Conservation (phyloP, 164 flowering plant species). For the Magnolia officinalis region DNA sequence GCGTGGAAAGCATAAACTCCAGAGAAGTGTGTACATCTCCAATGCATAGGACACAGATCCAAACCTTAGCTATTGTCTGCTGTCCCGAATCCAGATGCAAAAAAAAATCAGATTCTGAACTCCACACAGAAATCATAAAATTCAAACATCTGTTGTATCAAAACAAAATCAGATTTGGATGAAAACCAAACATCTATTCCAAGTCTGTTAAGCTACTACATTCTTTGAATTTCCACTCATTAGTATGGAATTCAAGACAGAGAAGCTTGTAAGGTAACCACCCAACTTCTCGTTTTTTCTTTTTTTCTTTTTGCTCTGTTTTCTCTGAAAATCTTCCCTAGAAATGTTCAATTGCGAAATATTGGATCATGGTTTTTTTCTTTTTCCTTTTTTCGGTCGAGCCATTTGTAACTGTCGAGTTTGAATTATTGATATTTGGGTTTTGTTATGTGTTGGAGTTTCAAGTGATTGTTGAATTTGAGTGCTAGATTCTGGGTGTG, state of each 20-base stretch:
- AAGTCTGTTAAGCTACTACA: not conserved
- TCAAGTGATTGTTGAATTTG: not conserved
- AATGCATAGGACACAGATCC: not conserved
- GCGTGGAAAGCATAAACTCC: too few relatives aligned
- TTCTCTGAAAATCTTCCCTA: not conserved
- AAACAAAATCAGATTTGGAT: not conserved
- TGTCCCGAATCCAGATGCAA: not conserved
- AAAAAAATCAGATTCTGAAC: not conserved
- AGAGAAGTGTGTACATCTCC: not conserved
- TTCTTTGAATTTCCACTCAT: not conserved
- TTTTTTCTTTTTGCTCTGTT: constrained; percentile 1
- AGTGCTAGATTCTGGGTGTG: not conserved
- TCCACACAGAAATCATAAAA: not conserved
- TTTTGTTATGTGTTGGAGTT: not conserved
- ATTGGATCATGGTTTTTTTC: not conserved
- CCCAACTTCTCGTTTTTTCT: constrained; percentile 1
- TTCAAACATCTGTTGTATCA: not conserved
- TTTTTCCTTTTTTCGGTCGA: not conserved
- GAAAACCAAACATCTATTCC: not conserved
- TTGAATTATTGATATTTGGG: not conserved
- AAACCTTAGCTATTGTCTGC: not conserved
- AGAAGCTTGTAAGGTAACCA: constrained; percentile 55
- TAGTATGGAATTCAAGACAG: constrained; percentile 44
- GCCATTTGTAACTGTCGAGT: not conserved
- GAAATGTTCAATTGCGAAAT: not conserved